A percentile compares a stretch with the other conserved stretches of the same genome.
phyloP scores from a whole-genome alignment of 225 moss, liverwort and hornwort genomes.

The Asterella californica region DNA sequence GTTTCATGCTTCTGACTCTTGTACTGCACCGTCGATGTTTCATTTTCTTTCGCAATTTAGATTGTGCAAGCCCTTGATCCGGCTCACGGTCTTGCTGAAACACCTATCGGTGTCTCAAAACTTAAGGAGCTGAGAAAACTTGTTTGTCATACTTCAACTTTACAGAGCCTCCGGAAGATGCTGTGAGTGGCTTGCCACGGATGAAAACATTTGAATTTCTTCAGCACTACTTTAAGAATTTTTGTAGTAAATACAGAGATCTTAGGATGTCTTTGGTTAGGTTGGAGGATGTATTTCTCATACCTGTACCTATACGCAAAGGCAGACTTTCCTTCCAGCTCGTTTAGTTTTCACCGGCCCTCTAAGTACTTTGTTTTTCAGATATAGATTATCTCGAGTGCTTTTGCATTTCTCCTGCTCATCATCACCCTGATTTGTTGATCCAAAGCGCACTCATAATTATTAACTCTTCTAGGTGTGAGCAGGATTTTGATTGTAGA shows the following conservation, averaged over 20 bases:
- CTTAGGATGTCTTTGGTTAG: not conserved
- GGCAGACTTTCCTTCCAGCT: not conserved
- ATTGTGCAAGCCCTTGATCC: slow-evolving; percentile 66
- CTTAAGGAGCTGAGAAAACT: slow-evolving; percentile 65
- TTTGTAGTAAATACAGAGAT: not conserved
- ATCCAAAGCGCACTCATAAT: slow-evolving; percentile 3
- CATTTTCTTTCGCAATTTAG: slow-evolving; percentile 21
- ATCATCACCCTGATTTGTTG: not conserved
- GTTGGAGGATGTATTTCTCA: not conserved
- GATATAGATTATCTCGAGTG: not conserved
- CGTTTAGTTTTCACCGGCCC: not conserved
- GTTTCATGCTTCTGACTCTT: not conserved
- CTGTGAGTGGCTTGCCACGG: slow-evolving; percentile 50
- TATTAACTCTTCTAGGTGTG: slow-evolving; percentile 13
- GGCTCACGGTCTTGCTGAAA: slow-evolving; percentile 32
- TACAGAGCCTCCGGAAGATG: slow-evolving; percentile 50
- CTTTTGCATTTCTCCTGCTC: not conserved
- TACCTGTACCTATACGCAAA: not conserved
- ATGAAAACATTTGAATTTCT: not conserved
- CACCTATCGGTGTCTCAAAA: slow-evolving; percentile 39
- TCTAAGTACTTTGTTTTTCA: not conserved
- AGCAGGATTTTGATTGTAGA: slow-evolving; percentile 80
- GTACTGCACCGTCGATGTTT: not conserved
- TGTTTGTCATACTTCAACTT: slow-evolving; percentile 49
- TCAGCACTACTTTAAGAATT: not conserved